Percentiles rank a stretch among this genome's conserved stretches.
Evolutionary conservation across 129 eudicot genomes (phyloP).

Genomic region (Artemisia tridentata): DNA sequence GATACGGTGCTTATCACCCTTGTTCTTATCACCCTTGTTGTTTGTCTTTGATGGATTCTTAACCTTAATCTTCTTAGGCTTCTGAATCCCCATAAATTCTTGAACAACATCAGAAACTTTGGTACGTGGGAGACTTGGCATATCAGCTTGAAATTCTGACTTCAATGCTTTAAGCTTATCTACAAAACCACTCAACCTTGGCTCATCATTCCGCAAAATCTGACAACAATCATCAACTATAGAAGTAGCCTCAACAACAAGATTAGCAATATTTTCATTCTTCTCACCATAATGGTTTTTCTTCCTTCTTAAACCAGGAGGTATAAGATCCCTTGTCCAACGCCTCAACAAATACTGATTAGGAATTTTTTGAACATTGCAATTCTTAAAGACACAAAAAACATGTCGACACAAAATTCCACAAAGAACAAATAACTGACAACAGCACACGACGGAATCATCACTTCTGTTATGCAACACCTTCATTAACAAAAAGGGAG

Average conservation of each 20-base stretch:
- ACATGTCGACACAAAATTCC: neutral
- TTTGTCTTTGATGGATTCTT: no score
- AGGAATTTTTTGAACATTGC: neutral
- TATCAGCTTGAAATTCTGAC: neutral
- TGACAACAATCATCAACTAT: neutral
- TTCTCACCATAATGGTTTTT: neutral
- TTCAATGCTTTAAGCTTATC: neutral
- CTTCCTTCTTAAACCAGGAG: neutral
- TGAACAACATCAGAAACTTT: no score
- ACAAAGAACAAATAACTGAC: no score
- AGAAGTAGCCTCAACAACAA: neutral
- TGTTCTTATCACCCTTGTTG: no score
- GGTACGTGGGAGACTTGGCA: neutral
- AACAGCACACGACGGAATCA: no score
- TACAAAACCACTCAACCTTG: neutral
- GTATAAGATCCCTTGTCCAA: neutral
- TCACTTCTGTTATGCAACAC: no score
- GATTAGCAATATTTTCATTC: neutral
- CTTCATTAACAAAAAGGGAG: no score
- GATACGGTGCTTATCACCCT: no score
- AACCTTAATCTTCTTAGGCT: no score
- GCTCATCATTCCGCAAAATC: no score
- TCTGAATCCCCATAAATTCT: no score
- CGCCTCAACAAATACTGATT: neutral
- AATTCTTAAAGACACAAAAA: no score